phyloP scores from a whole-genome alignment of 345 rosid species.

The Cochlearia excelsa region DNA sequence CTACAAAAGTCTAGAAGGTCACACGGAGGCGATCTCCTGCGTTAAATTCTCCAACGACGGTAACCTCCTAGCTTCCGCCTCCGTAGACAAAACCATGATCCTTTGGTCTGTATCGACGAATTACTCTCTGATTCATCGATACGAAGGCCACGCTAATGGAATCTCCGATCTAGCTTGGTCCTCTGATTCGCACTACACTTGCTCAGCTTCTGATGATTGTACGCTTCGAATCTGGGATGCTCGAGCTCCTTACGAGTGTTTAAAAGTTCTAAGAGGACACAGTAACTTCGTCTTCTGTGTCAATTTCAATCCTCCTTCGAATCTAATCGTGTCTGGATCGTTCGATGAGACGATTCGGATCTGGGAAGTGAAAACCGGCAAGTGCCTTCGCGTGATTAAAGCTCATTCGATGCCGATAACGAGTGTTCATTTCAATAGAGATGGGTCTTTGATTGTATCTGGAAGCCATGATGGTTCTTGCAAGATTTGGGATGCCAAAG shows the following conservation, averaged over 20 bases:
- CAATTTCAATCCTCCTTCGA: slow-evolving; percentile 85
- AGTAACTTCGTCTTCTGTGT: slow-evolving; percentile 79
- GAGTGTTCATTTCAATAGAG: slow-evolving; percentile 79
- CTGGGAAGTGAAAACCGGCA: slow-evolving; percentile 94
- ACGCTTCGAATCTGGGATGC: slow-evolving; percentile 96
- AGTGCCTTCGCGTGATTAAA: slow-evolving; percentile 51
- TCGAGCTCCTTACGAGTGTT: slow-evolving; percentile 76
- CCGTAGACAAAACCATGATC: slow-evolving; percentile 77
- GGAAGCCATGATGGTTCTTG: slow-evolving; percentile 89
- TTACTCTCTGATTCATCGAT: slow-evolving; percentile 56
- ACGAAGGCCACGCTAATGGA: slow-evolving; percentile 76
- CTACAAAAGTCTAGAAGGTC: slow-evolving; percentile 58
- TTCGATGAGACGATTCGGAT: slow-evolving; percentile 84
- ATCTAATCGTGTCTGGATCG: slow-evolving; percentile 76
- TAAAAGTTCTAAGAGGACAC: slow-evolving; percentile 80
- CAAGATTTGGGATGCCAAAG: slow-evolving; percentile 85
- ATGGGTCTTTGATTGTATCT: slow-evolving; percentile 90
- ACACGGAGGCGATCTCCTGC: slow-evolving; percentile 72
- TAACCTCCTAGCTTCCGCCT: slow-evolving; percentile 77
- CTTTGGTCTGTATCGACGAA: slow-evolving; percentile 60
- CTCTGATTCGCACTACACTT: slow-evolving; percentile 87
- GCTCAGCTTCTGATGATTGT: slow-evolving; percentile 92
- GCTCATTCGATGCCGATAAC: slow-evolving; percentile 87
- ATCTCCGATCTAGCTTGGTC: slow-evolving; percentile 94
- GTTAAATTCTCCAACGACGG: slow-evolving; percentile 94